Base-by-base conservation (phyloP, 306 rosid species). In the Rubus idaeus region DNA sequence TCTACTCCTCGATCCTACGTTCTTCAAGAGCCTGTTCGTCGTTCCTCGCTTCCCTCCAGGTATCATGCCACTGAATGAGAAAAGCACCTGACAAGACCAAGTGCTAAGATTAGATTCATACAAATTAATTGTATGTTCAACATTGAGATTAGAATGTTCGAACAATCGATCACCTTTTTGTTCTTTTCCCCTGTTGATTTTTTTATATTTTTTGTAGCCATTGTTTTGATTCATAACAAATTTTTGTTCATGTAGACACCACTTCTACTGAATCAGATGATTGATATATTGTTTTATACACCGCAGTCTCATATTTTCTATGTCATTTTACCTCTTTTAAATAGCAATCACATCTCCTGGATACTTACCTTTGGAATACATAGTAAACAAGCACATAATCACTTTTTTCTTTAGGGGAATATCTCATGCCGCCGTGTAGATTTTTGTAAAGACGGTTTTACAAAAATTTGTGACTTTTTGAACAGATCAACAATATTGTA, bases 21-120 rank as follows among this genome's bases (percentile, higher is more conserved):
- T 35, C 74, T 64, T 40, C 70, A 64, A 64, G 70, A 76, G 3
- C 41, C 72, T 8, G 21, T 8, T 74, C 69, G 6, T 23, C 78
- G 65, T 10, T 1, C 75, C 23, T 75, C 60, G 2, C 13, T 40
- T 26, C 72, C 37, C 53, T 52, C 76, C 16, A n/a, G 83, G 60
- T 71, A 74, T 6, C 80, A 65, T 69, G 81, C 20, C 73, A 72
- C 74, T 18, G 13, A 3, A 60, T 86, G 76, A 68, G 41, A 10
- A 47, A 17, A 40, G 23, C 46, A 64, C 49, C 21, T 9, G 57
- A 16, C 26, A 72, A 4, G 13, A 42, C 9, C 62, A 72, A 20
- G 14, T 16, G 20, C 8, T 2, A 55, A 20, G 76, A 45, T 47
- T 75, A 30, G 20, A 35, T 70, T 26, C 40, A 17, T 30, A 11